Evolutionary conservation across 805 yeast genomes (phyloP).

Genomic region (Tetrapisispora namnaoensis): DNA sequence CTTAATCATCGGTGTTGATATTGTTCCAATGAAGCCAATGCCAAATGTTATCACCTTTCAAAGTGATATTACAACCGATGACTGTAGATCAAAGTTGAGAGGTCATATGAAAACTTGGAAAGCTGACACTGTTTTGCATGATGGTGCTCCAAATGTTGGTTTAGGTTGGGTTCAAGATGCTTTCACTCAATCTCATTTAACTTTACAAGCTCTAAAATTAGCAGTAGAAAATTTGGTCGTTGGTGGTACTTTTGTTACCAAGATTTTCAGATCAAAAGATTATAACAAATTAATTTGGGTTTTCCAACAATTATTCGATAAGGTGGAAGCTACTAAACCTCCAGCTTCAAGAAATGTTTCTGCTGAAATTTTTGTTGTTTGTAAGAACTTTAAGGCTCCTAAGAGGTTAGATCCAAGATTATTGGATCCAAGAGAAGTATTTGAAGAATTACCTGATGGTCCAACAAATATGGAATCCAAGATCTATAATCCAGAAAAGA

Average conservation of each 20-base stretch:
- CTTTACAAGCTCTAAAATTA: conserved; percentile 82
- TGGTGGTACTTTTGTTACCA: conserved; percentile 94
- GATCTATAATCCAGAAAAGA: conserved; percentile 88
- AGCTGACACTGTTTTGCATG: conserved; percentile 95
- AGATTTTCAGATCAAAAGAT: conserved; percentile 97
- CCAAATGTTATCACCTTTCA: conserved; percentile 93
- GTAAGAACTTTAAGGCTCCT: conserved; percentile 94
- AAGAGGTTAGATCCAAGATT: conserved; percentile 87
- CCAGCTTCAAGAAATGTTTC: conserved; percentile 98
- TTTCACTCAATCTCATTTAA: conserved; percentile 92
- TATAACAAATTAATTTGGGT: conserved; percentile 97
- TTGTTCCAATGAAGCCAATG: conserved; percentile 93
- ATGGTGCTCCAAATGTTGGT: conserved; percentile 99
- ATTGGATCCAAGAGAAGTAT: conserved; percentile 85
- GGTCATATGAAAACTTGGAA: conserved; percentile 98
- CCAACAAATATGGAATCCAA: conserved; percentile 80
- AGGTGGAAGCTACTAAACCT: conserved; percentile 97
- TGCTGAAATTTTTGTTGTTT: conserved; percentile 96
- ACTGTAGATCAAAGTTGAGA: conserved; percentile 86
- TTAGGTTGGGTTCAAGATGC: conserved; percentile 99
- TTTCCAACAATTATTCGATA: conserved; percentile 88
- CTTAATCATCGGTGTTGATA: conserved; percentile 95
- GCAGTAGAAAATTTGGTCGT: conserved; percentile 88
- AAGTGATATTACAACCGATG: conserved; percentile 96
- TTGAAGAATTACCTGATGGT: conserved; percentile 77